Base-by-base conservation (phyloP, 768 basidiomycete genomes). In the Pulveroboletus sp. region DNA sequence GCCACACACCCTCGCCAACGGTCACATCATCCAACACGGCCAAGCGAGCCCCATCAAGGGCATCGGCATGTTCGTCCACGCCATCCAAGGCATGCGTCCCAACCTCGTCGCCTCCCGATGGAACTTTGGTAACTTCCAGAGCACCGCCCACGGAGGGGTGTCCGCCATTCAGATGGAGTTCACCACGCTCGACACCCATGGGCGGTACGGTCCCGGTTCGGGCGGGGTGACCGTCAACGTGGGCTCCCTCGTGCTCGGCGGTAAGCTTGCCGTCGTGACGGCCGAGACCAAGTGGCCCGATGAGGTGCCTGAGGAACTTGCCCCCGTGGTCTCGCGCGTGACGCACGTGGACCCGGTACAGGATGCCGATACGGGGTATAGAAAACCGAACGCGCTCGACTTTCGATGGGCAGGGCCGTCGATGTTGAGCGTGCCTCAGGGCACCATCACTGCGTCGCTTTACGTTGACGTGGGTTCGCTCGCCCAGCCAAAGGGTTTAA, bases 71-170 rank as follows among this genome's bases (percentile, higher is more conserved):
- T 83, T 95, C 67, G 79, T 94, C 17, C 90, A 95, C 68, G 95
- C 95, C 38, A 96, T 98, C 65, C 95, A 98, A 66, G 96, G 95
- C 67, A 95, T 99, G 92, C 81, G 93, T 8, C 93, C 95, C 42
- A 89, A 99, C 70, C 79, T 92, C 48, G 82, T 96, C 59, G 96
- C 96, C 13, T 75, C 89, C 17, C 72, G 86, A 9, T 99, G 96
- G 96, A 97, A 98, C 73, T 99, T 98, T 71, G 85, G 76, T 24
- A 78, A 88, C 72, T 99, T 99, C 77, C 86, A 92, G 68, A 87
- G 88, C 62, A 68, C 74, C 16, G 73, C 80, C 22, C 77, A 82
- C 42, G 83, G 80, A 16, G 86, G 86, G 8, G 85, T 91, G 8
- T 83, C 91, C 45, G 91, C 92, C 10, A 74, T 96, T 31, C 87